These are phyloP conservation scores for Hypoxylon sp. DNA, from an alignment of 2,329 filamentous ascomycete genomes.

Conservation along the genomic window DNA sequence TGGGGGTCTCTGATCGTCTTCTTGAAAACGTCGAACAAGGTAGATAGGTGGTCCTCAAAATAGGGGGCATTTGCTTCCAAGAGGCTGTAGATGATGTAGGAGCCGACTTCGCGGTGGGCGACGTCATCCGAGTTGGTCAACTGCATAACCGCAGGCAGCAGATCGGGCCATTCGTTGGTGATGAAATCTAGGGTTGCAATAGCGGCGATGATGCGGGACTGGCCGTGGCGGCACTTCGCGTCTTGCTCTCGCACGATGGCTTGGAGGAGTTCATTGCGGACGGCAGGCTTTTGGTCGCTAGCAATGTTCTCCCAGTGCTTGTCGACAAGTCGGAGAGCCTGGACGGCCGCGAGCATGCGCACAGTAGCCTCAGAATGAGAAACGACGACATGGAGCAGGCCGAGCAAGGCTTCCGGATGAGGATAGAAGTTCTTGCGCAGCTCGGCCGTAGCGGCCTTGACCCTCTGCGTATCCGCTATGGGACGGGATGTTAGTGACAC, in stretches of 20 bases:
- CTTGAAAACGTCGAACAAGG: constrained; percentile 85
- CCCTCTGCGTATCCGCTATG: constrained; percentile 85
- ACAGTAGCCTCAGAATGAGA: constrained; percentile 79
- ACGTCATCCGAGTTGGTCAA: constrained; percentile 81
- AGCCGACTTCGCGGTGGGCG: constrained; percentile 86
- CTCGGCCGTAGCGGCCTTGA: constrained; percentile 90
- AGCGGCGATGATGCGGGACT: constrained; percentile 87
- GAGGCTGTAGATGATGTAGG: constrained; percentile 93
- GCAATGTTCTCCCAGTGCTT: constrained; percentile 87
- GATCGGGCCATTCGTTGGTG: constrained; percentile 85
- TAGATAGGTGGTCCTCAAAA: constrained; percentile 83
- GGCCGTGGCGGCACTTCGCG: constrained; percentile 83
- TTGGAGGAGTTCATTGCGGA: constrained; percentile 86
- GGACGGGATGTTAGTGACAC: constrained; percentile 52
- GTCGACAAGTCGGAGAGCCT: constrained; percentile 82
- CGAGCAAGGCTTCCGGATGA: constrained; percentile 83
- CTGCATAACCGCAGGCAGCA: constrained; percentile 82
- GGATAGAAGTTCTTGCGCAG: constrained; percentile 95
- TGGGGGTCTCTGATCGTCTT: constrained; percentile 91
- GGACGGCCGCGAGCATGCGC: constrained; percentile 91
- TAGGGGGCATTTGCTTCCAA: constrained; percentile 88
- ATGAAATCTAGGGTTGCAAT: constrained; percentile 89
- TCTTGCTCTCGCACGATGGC: constrained; percentile 84
- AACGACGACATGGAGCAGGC: constrained; percentile 88
- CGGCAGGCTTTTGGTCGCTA: constrained; percentile 80